These are phyloP conservation scores for Elsinoe ampelina DNA, from an alignment of 2,329 filamentous ascomycete species.

Conservation along the genomic window DNA sequence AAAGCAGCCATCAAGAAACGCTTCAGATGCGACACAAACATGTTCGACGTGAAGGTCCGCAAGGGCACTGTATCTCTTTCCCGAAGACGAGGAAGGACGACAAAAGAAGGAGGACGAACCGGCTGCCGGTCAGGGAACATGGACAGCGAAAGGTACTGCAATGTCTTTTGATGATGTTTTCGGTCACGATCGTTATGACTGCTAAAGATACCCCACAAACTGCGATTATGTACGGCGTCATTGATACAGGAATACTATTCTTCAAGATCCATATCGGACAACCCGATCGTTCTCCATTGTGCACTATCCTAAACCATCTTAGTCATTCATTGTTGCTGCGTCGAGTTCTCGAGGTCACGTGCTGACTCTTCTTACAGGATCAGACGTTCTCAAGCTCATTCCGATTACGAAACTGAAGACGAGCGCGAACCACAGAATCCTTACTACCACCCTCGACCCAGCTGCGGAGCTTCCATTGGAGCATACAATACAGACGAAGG, in stretches of 20 bases:
- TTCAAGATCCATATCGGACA: background rate
- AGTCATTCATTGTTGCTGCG: background rate
- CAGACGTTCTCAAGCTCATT: background rate
- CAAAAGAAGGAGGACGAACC: slow-evolving; percentile 24
- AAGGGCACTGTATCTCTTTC: slow-evolving; percentile 39
- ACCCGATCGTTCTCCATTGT: background rate
- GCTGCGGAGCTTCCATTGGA: slow-evolving; percentile 85
- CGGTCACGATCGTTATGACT: slow-evolving; percentile 12
- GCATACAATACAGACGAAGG: slow-evolving; percentile 69
- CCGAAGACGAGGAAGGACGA: slow-evolving; percentile 16
- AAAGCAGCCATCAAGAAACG: slow-evolving; percentile 61
- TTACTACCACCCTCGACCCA: slow-evolving; percentile 66
- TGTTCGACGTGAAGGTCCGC: slow-evolving; percentile 62
- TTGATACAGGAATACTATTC: slow-evolving; percentile 1
- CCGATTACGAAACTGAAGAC: slow-evolving; percentile 3
- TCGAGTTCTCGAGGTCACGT: background rate
- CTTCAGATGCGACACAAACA: slow-evolving; percentile 56
- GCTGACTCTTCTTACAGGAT: background rate
- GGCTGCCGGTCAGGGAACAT: background rate
- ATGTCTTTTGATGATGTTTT: slow-evolving; percentile 12
- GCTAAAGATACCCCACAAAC: slow-evolving; percentile 12
- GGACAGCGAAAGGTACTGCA: slow-evolving; percentile 17
- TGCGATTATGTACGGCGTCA: slow-evolving; percentile 10
- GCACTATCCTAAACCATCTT: background rate
- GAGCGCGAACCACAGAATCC: slow-evolving; percentile 43